These are phyloP conservation scores for Cladosporium sp. DNA, from an alignment of 2,329 filamentous ascomycete genomes.

Conservation along the genomic window DNA sequence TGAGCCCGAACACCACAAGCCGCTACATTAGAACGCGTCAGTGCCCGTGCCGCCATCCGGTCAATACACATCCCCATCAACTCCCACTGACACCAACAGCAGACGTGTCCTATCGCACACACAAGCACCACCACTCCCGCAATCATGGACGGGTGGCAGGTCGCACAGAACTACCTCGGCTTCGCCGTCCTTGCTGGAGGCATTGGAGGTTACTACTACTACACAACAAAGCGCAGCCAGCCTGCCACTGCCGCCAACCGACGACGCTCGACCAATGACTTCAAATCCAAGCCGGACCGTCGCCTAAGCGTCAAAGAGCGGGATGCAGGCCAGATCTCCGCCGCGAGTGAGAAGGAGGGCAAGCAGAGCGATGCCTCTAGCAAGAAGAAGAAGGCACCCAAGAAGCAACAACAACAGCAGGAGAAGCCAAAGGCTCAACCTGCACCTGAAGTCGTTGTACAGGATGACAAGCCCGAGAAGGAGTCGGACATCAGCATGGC, in stretches of 20 bases:
- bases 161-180: conserved; percentile 18
- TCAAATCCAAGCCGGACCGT: conserved; percentile 10
- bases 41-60: conserved; percentile 9
- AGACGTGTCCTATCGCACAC: neutral
- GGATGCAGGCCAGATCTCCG: neutral
- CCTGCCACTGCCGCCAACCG: neutral
- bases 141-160: conserved; percentile 20
- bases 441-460: conserved; percentile 23
- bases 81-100: conserved; percentile 1
- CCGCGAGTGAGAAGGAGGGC: conserved; percentile 13
- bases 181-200: conserved; percentile 15
- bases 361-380: conserved; percentile 18
- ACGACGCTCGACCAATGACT: conserved; percentile 8
- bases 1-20: neutral
- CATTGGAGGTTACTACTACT: conserved; percentile 15
- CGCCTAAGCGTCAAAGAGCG: conserved; percentile 4
- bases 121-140: conserved; percentile 5
- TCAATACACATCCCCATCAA: neutral
- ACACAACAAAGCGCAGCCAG: conserved; percentile 13
- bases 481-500: conserved; percentile 63
- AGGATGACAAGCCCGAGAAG: conserved; percentile 37
- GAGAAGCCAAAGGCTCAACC: conserved; percentile 15
- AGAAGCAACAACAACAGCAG: conserved; percentile 13
- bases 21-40: conserved; percentile 10
- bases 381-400: conserved; percentile 24